Percentiles rank a stretch among this genome's conserved stretches.
Evolutionary conservation across 805 yeast genomes (phyloP).

Genomic region (Jamesozyma lodderae): DNA sequence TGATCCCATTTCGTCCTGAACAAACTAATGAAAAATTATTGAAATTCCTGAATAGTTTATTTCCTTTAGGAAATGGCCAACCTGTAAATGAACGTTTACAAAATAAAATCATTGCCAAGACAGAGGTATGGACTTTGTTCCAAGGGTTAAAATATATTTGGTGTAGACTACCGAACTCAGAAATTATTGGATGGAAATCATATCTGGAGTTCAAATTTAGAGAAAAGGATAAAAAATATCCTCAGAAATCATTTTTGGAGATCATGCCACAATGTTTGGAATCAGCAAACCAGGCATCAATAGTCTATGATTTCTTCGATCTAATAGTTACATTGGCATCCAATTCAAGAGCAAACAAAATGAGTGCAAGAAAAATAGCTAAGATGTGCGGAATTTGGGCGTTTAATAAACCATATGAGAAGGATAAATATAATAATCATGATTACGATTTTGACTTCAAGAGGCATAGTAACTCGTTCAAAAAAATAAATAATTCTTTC

Average conservation of each 20-base stretch:
- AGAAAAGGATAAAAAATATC: conserved; percentile 58
- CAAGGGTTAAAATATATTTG: conserved; percentile 75
- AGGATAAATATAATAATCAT: conserved; percentile 17
- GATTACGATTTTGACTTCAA: conserved; percentile 17
- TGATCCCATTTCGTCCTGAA: conserved; percentile 71
- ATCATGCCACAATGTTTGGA: conserved; percentile 78
- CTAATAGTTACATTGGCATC: conserved; percentile 68
- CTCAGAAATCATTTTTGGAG: conserved; percentile 64
- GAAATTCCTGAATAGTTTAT: conserved; percentile 45
- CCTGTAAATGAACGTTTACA: conserved; percentile 38
- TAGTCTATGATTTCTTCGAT: conserved; percentile 81
- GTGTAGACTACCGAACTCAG: conserved; percentile 74
- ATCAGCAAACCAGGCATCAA: conserved; percentile 81
- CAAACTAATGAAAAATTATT: conserved; percentile 53
- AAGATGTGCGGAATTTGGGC: conserved; percentile 89
- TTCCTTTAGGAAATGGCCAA: conserved; percentile 46
- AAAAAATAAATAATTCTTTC: conserved; percentile 34
- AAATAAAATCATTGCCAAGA: conserved; percentile 35
- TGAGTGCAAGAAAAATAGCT: conserved; percentile 72
- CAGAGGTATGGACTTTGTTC: conserved; percentile 64
- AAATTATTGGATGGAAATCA: conserved; percentile 79
- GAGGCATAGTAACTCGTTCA: conserved; percentile 5
- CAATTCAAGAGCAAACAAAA: conserved; percentile 65
- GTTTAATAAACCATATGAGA: conserved; percentile 35
- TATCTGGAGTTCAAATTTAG: conserved; percentile 58